Conservation (phyloP, 768 basidiomycete genomes). For the Russula vinacea region DNA sequence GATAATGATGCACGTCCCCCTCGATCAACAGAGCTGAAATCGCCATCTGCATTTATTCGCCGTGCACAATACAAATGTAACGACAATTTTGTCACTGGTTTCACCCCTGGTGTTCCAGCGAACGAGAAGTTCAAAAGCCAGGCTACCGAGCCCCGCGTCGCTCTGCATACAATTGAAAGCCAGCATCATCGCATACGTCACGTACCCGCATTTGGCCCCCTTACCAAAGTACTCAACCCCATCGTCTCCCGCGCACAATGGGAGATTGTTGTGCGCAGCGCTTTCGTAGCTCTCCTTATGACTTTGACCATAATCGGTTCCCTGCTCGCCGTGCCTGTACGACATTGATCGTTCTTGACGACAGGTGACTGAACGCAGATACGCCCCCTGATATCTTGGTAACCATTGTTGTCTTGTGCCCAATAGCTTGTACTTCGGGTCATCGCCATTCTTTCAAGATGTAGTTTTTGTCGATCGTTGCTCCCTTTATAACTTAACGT, state of each 20-base stretch:
- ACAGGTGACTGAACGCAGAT: background rate
- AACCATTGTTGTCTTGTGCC: slow-evolving; percentile 9
- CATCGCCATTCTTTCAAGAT: background rate
- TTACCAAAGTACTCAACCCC: slow-evolving; percentile 67
- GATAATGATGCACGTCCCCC: background rate
- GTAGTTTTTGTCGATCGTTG: background rate
- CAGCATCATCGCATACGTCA: slow-evolving; percentile 47
- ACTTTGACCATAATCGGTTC: slow-evolving; percentile 35
- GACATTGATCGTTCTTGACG: slow-evolving; percentile 31
- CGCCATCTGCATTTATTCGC: slow-evolving; percentile 20
- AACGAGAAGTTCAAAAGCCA: slow-evolving; percentile 23
- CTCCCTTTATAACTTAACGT: background rate
- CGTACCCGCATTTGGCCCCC: slow-evolving; percentile 71
- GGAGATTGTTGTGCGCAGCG: slow-evolving; percentile 74
- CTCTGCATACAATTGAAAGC: slow-evolving; percentile 28
- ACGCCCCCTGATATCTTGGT: slow-evolving; percentile 1
- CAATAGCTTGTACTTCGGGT: background rate
- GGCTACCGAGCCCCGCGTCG: background rate
- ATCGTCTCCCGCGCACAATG: slow-evolving; percentile 76
- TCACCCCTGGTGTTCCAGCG: slow-evolving; percentile 12
- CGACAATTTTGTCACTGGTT: slow-evolving; percentile 9
- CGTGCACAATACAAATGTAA: slow-evolving; percentile 26
- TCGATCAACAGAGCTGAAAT: slow-evolving; percentile 8
- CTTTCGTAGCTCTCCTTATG: slow-evolving; percentile 45
- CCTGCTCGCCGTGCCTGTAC: slow-evolving; percentile 39